Evolutionary conservation across 208 protist genomes (phyloP), one percentile per base, ranked within the genome.

Genomic region (Trichomonas gallinae): DNA sequence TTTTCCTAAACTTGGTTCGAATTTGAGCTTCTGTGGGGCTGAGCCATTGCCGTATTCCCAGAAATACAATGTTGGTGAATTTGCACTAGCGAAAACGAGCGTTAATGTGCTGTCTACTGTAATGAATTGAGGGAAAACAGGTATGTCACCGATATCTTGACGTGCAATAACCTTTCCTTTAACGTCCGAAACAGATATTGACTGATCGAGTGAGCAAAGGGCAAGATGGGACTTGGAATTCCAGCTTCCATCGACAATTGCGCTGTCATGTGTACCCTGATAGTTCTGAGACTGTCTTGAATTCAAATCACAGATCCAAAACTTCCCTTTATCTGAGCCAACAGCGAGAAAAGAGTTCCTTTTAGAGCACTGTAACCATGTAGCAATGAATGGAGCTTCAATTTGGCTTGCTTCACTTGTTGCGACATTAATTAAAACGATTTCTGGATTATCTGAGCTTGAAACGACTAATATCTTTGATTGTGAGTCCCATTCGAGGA

Each of bases 301-400:
- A 93, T 93, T 93, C 17, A 42, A 23, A 38, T 93, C 87, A 13
- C 87, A 93, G n/a, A 93, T 93, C 87, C 87, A 93, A 51, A 93
- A 93, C 46, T 93, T 93, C 11, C 87, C 87, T 93, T 93, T 93
- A 6, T 93, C 87, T 26, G 87, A 93, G 2, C 87, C 87, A 17
- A 44, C 87, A 36, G 87, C 87, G 13, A 93, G n/a, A 93, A 51
- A 93, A 38, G 87, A 93, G 26, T 44, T 23, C n/a, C 40, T 48
- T 51, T 38, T 48, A 17, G 87, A 48, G 17, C 42, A 93, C 17
- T 42, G 45, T 38, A 93, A 9, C 87, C 87, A 93, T 38, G 87
- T 93, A 49, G 87, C 40, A 34, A 38, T 51, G 31, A 93, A 93
- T 48, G 87, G 87, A 21, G 87, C 87, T 48, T 93, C 87, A 93